Base-by-base conservation (phyloP, 2,329 filamentous ascomycete genomes). In the Penicillium sp. region DNA sequence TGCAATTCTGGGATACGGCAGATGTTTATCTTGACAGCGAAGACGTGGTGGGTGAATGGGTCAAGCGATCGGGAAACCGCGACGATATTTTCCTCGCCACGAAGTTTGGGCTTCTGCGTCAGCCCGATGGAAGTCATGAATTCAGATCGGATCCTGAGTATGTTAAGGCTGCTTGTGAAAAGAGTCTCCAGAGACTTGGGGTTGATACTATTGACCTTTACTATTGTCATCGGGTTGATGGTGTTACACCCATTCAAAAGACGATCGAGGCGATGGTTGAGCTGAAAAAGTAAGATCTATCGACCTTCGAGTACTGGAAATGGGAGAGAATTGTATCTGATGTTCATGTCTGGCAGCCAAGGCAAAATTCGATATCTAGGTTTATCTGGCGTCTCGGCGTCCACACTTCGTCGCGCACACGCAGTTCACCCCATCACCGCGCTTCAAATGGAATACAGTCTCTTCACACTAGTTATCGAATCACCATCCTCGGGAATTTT, bases 321-420 rank as follows among this genome's bases (percentile, higher is more conserved):
- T 1, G 15, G 0, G 6, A 4, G n/a, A 1, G 2, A 11, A 37
- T 1, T 1, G 4, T 15, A 8, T 50, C 22, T 26, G 8, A 14
- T 6, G 4, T 11, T 15, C 0, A 0, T 11, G 1, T 20, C 45
- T n/a, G 8, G 31, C 15, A 70, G 68, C 4, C 61, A 73, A 43
- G 81, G 81, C 33, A 83, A 83, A 54, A 76, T 82, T 59, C 72
- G 69, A 26, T 63, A 79, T 63, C 68, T 82, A 25, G 78, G 79
- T 8, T 63, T 82, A 4, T 77, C 71, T 4, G 75, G 77, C 55
- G 73, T 76, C 51, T 74, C 72, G 11, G 73, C 76, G 15, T 63
- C 66, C 5, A 79, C 78, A 1, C 69, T 82, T 20, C 75, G 77
- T 11, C 72, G 79, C 15, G 81, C 81, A 4, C 62, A 65, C 59